These are phyloP conservation scores for Striga hermonthica DNA, from an alignment of 305 asterid genomes.

Conservation along the genomic window DNA sequence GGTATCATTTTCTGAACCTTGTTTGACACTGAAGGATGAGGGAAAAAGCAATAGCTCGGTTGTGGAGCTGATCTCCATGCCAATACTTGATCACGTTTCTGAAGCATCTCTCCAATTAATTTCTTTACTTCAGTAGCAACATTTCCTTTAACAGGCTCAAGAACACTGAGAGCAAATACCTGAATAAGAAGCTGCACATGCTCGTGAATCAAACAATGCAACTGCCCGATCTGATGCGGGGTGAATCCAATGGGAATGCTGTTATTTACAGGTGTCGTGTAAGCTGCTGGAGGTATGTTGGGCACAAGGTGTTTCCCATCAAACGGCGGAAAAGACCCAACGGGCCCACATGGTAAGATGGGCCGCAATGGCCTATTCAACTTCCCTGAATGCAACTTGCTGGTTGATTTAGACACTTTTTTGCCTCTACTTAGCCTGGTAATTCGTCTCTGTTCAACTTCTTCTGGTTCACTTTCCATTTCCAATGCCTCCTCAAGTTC, in stretches of 20 bases:
- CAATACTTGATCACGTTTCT: constrained; percentile 54
- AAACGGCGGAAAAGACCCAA: constrained; percentile 43
- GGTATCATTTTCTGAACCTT: constrained; percentile 42
- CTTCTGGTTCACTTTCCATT: constrained; percentile 97
- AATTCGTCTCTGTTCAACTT: constrained; percentile 51
- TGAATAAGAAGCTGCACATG: constrained; percentile 90
- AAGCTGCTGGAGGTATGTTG: constrained; percentile 39
- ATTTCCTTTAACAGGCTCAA: constrained; percentile 68
- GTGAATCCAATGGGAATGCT: constrained; percentile 69
- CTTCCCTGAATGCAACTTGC: constrained; percentile 51
- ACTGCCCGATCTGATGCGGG: constrained; percentile 83
- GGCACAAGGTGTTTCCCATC: constrained; percentile 47
- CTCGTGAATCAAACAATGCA: constrained; percentile 88
- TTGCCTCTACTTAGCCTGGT: constrained; percentile 73
- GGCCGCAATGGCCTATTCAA: constrained; percentile 76
- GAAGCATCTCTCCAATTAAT: constrained; percentile 59
- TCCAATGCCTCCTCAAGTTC: constrained; percentile 97
- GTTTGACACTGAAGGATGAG: constrained; percentile 62
- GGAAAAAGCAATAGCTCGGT: constrained; percentile 73
- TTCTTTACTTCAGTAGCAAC: constrained; percentile 64
- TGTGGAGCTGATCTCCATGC: constrained; percentile 61
- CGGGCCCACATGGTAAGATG: constrained; percentile 64
- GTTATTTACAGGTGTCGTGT: constrained; percentile 45
- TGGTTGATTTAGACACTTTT: constrained; percentile 46
- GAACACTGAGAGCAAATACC: constrained; percentile 74